Evolutionary conservation across 495 filamentous ascomycete genomes (phyloP).

Genomic region (Copromyces sp.): DNA sequence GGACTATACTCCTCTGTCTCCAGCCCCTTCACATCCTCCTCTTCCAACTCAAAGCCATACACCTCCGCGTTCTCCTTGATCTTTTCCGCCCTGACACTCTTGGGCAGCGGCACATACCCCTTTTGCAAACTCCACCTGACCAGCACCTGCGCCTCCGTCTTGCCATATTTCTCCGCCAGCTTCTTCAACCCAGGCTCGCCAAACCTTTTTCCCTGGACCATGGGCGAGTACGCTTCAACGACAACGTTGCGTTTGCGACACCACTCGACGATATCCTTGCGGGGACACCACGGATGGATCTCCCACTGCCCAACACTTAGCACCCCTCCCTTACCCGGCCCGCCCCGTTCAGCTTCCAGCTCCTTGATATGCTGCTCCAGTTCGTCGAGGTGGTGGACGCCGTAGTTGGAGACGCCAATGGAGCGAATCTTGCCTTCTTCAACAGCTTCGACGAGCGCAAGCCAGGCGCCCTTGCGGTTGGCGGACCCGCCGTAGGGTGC

Average conservation of each 20-base stretch:
- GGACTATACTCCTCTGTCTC: constrained; percentile 50
- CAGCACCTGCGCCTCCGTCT: constrained; percentile 68
- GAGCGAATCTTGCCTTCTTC: constrained; percentile 52
- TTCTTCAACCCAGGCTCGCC: constrained; percentile 51
- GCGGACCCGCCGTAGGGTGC: constrained; percentile 50
- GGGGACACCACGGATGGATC: constrained; percentile 78
- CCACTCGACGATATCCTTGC: constrained; percentile 70
- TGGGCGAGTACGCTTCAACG: constrained; percentile 71
- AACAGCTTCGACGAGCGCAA: constrained; percentile 49
- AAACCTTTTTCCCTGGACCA: constrained; percentile 57
- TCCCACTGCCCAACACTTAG: constrained; percentile 83
- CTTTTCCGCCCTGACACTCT: constrained; percentile 55
- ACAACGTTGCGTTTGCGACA: constrained; percentile 55
- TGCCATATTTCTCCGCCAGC: constrained; percentile 58
- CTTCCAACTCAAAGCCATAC: constrained; percentile 69
- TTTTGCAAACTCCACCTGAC: constrained; percentile 84
- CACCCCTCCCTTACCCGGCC: constrained; percentile 47
- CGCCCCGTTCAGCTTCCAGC: constrained; percentile 45
- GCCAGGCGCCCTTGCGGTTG: constrained; percentile 52
- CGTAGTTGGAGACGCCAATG: constrained; percentile 62
- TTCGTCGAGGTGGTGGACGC: constrained; percentile 58
- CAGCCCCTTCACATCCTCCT: constrained; percentile 47
- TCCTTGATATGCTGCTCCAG: constrained; percentile 66
- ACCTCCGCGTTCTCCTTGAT: constrained; percentile 69
- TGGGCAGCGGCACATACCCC: constrained; percentile 63